A percentile compares a stretch with the other conserved stretches of the same genome.
Evolutionary conservation across 176 grass and related monocot genomes (phyloP).

Genomic region (Oryza rufipogon): DNA sequence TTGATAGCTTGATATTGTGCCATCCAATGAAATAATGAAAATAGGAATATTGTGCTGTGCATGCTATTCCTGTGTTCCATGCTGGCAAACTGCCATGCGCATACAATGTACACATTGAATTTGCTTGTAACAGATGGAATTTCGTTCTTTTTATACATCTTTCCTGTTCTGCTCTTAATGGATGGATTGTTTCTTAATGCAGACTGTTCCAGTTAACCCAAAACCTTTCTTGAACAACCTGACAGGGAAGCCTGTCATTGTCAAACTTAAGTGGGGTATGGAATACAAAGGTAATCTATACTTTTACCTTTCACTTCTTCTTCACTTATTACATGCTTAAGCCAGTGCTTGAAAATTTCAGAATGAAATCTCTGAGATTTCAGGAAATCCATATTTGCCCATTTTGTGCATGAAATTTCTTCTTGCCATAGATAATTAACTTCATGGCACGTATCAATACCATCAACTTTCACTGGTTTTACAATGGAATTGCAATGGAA

Average conservation of each 20-base stretch:
- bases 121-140: no score
- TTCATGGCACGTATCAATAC: not conserved
- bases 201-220: conserved; percentile 90
- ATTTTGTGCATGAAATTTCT: not conserved
- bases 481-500: not conserved
- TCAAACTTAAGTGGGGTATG: conserved; percentile 99
- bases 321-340: not conserved
- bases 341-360: no score
- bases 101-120: no score
- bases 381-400: no score
- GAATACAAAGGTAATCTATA: conserved; percentile 86
- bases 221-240: conserved; percentile 97
- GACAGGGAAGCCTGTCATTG: conserved; percentile 85
- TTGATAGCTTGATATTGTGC: no score
- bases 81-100: no score
- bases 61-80: no score
- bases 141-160: not conserved
- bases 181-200: conserved; percentile 21
- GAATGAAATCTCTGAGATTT: no score
- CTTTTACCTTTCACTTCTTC: not conserved
- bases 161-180: not conserved
- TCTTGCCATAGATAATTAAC: not conserved
- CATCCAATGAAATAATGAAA: no score
- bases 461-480: not conserved
- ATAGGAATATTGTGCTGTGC: no score